Conservation (phyloP, 2,329 filamentous ascomycete species). For the Venturia nashicola region DNA sequence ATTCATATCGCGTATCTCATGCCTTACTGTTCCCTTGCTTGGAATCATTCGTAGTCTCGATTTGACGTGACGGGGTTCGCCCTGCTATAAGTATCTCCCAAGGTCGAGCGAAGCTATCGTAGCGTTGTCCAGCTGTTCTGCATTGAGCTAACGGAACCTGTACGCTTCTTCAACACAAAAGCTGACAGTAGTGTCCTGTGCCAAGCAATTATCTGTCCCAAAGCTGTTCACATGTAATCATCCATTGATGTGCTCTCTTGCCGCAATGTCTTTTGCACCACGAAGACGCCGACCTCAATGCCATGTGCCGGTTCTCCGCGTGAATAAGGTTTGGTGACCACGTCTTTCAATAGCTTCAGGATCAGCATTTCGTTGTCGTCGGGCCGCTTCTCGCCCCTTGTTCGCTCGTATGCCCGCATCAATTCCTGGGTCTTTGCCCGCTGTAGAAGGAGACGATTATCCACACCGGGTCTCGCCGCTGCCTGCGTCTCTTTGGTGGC, state of each 20-base stretch:
- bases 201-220: not conserved
- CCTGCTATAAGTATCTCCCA: not conserved
- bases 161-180: not conserved
- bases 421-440: slow-evolving; percentile 24
- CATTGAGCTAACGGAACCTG: not conserved
- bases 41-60: no score
- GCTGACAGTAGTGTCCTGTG: no score
- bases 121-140: not conserved
- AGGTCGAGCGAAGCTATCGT: not conserved
- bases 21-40: not conserved
- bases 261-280: slow-evolving; percentile 22
- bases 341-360: slow-evolving; percentile 45
- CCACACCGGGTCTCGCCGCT: slow-evolving; percentile 20
- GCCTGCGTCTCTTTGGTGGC: slow-evolving; percentile 2
- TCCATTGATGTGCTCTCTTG: not conserved
- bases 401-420: slow-evolving; percentile 40
- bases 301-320: slow-evolving; percentile 31
- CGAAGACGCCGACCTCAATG: slow-evolving; percentile 35
- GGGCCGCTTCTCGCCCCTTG: slow-evolving; percentile 1
- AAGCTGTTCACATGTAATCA: not conserved
- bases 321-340: slow-evolving; percentile 38
- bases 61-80: not conserved
- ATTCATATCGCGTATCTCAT: not conserved
- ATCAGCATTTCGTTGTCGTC: slow-evolving; percentile 19
- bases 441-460: slow-evolving; percentile 30